These are phyloP conservation scores for Linnemannia schmuckeri DNA, from an alignment of 192 early-diverging fungal genomes.

Conservation along the genomic window DNA sequence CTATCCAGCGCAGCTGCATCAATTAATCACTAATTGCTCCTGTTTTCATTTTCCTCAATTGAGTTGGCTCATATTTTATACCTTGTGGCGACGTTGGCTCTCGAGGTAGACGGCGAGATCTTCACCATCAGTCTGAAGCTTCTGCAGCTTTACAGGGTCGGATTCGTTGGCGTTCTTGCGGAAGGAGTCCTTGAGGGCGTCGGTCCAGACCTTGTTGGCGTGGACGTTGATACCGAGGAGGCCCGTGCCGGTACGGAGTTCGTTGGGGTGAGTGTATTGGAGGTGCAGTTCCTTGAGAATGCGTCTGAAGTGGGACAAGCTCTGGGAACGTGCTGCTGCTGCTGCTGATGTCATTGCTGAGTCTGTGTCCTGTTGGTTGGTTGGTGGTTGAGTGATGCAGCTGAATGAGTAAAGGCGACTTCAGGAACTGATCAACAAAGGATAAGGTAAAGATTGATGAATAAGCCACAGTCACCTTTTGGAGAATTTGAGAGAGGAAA, in stretches of 20 bases:
- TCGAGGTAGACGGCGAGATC: constrained; percentile 45
- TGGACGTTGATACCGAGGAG: constrained; percentile 49
- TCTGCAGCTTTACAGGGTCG: constrained; percentile 35
- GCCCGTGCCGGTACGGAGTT: constrained; percentile 33
- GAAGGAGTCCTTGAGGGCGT: constrained; percentile 44
- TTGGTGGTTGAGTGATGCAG: neutral
- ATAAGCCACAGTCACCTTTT: neutral
- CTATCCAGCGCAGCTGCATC: neutral
- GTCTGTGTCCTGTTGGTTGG: neutral
- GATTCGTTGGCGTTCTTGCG: constrained; percentile 41
- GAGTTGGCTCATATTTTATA: neutral
- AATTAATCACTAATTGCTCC: neutral
- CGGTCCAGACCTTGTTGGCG: constrained; percentile 49
- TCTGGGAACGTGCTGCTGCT: constrained; percentile 32
- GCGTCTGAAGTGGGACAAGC: constrained; percentile 43
- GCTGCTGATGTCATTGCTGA: constrained; percentile 21
- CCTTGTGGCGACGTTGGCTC: constrained; percentile 48
- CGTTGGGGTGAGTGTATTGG: constrained; percentile 50
- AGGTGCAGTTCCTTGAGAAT: constrained; percentile 50
- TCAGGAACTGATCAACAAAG: constrained; percentile 2
- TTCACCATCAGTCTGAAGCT: constrained; percentile 38
- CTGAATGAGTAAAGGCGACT: neutral
- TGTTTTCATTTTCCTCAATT: neutral
- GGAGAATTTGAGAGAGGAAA: neutral
- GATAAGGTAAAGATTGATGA: neutral